Evolutionary conservation across 257 asterid genomes (phyloP), one percentile per base, ranked within the genome.

Genomic region (Jasminum sambac): DNA sequence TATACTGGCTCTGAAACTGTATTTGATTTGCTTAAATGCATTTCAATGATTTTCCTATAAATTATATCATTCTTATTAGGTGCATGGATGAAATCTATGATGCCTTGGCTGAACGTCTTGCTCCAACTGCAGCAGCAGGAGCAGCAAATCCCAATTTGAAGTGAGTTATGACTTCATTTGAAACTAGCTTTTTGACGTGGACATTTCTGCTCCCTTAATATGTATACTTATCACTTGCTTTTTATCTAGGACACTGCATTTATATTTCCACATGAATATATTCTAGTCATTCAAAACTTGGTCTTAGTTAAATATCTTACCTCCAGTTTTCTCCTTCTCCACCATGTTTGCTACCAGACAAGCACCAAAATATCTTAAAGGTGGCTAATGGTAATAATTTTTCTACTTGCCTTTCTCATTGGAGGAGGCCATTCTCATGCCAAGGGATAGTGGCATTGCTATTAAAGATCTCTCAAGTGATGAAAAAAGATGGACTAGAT

Each of bases 41-140:
- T 44, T 30, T 26, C 11, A 61, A 39, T 14, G 37, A 11, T 70
- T 68, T 16, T 17, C 37, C n/a, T 21, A 2, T 25, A 55, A 44
- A 19, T 62, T 79, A 50, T 38, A 64, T 76, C 41, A 62, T 68
- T 37, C 67, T 67, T 70, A 34, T 67, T 81, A 93, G 98, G 88
- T 77, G 83, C 84, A 90, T 90, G 97, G 87, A 86, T 73, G 90
- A 87, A 69, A 83, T 89, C 75, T 93, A 89, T 72, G 75, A 89
- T 81, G 74, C 80, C 80, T 84, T 93, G 88, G 97, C 96, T 0
- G 83, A 86, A 74, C 95, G 87, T 55, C 88, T 90, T 68, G 90
- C 90, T 77, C 95, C 95, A 4, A 68, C 83, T 72, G 94, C 96
- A 63, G 94, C 95, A 68, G 89, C 89, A 60, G n/a, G n/a, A n/a